Evolutionary conservation across 768 basidiomycete genomes (phyloP).

Genomic region (Mycena venus): DNA sequence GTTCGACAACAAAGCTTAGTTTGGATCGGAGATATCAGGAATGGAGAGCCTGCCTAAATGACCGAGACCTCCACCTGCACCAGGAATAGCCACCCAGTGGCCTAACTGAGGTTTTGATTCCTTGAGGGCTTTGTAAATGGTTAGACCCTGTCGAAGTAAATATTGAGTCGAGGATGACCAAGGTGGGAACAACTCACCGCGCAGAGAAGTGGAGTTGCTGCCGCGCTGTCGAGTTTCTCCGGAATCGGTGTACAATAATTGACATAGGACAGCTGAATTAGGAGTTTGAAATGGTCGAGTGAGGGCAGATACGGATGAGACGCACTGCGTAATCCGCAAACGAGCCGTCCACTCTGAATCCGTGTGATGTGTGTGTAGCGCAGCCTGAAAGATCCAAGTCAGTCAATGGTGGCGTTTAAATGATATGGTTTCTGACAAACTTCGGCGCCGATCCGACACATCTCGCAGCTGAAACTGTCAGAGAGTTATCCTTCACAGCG

Average conservation of each 20-base stretch:
- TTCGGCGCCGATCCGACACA: constrained; percentile 78
- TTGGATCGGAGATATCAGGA: background rate
- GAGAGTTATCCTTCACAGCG: background rate
- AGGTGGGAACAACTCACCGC: constrained; percentile 58
- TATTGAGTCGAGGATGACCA: background rate
- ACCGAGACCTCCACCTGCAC: constrained; percentile 85
- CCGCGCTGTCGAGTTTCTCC: constrained; percentile 68
- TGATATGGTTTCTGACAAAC: constrained; percentile 40
- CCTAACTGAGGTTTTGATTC: constrained; percentile 69
- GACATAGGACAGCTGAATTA: constrained; percentile 68
- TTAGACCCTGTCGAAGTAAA: constrained; percentile 68
- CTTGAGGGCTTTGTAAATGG: constrained; percentile 87
- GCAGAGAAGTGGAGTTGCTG: constrained; percentile 79
- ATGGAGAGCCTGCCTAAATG: constrained; percentile 65
- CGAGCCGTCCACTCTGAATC: constrained; percentile 78
- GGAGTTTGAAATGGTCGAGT: background rate
- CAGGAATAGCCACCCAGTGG: constrained; percentile 80
- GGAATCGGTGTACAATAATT: constrained; percentile 85
- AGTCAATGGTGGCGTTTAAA: background rate
- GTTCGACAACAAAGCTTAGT: background rate
- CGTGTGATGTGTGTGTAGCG: constrained; percentile 60
- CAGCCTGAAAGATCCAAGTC: constrained; percentile 57
- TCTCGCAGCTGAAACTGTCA: constrained; percentile 64
- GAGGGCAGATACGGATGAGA: constrained; percentile 17
- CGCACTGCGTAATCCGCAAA: constrained; percentile 75